Conservation (phyloP, 1,284 basidiomycete species). For the Sporisorium iseilematis-ciliati region DNA sequence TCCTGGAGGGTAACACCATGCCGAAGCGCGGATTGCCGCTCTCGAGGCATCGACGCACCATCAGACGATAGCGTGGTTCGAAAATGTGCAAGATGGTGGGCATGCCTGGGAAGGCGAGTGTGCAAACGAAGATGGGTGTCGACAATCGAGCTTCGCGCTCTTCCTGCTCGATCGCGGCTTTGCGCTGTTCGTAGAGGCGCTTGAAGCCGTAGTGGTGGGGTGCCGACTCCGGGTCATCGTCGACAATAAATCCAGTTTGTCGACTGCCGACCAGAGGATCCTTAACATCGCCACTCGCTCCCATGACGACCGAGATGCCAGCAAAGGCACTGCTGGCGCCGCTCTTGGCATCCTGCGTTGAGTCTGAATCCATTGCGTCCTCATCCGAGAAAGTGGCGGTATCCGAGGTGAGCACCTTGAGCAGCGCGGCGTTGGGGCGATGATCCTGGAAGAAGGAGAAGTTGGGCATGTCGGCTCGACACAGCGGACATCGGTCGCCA, state of each 20-base stretch:
- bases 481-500: constrained; percentile 83
- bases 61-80: constrained; percentile 88
- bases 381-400: constrained; percentile 50
- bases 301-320: constrained; percentile 27
- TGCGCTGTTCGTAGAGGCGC: constrained; percentile 73
- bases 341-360: constrained; percentile 24
- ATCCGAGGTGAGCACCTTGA: constrained; percentile 54
- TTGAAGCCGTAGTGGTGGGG: constrained; percentile 51
- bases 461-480: constrained; percentile 80
- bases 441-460: constrained; percentile 85
- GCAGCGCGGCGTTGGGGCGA: constrained; percentile 44
- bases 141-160: constrained; percentile 82
- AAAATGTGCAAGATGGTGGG: constrained; percentile 91
- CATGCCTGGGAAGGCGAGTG: constrained; percentile 88
- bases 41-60: constrained; percentile 91
- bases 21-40: constrained; percentile 81
- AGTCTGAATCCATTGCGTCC: constrained; percentile 35
- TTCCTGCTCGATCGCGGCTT: constrained; percentile 77
- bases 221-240: constrained; percentile 41
- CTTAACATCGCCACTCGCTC: not conserved
- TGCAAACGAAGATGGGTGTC: constrained; percentile 90
- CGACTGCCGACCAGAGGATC: not conserved
- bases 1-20: constrained; percentile 82
- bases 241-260: constrained; percentile 25
- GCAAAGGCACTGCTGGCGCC: constrained; percentile 16